Conservation (phyloP, 805 yeast genomes). For the Saccharomyces jurei region DNA sequence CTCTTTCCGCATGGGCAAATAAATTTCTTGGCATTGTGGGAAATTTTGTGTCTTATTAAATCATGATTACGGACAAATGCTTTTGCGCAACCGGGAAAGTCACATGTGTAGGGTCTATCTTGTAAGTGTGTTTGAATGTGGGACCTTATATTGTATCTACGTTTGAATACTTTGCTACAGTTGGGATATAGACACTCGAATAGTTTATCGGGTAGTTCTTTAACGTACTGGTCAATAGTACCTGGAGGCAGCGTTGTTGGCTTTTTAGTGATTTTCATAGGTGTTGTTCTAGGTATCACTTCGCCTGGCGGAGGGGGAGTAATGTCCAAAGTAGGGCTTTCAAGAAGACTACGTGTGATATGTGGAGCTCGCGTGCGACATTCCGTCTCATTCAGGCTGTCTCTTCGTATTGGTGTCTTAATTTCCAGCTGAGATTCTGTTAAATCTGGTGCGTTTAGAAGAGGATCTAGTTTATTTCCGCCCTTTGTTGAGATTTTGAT, state of each 20-base stretch:
- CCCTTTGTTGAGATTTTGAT: constrained; percentile 7
- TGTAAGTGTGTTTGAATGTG: constrained; percentile 95
- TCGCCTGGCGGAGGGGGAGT: background rate
- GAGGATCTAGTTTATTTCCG: constrained; percentile 2
- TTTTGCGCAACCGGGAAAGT: constrained; percentile 54
- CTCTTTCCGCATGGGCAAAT: constrained; percentile 82
- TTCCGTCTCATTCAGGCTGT: constrained; percentile 24
- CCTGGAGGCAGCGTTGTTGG: constrained; percentile 65
- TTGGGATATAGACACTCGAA: constrained; percentile 67
- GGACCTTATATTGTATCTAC: constrained; percentile 86
- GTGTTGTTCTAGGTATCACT: constrained; percentile 5
- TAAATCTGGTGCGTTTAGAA: background rate
- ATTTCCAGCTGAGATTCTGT: background rate
- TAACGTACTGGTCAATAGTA: constrained; percentile 72
- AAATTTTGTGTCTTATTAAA: constrained; percentile 78
- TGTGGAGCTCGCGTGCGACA: background rate
- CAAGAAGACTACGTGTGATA: background rate
- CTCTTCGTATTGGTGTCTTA: background rate
- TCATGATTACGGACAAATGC: constrained; percentile 95
- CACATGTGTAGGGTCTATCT: constrained; percentile 86
- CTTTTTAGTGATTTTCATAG: constrained; percentile 22
- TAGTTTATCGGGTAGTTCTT: constrained; percentile 68
- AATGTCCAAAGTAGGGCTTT: constrained; percentile 3
- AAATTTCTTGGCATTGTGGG: constrained; percentile 66
- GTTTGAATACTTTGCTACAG: constrained; percentile 77